Conservation (phyloP, 129 eudicot species). For the Erigeron canadensis region DNA sequence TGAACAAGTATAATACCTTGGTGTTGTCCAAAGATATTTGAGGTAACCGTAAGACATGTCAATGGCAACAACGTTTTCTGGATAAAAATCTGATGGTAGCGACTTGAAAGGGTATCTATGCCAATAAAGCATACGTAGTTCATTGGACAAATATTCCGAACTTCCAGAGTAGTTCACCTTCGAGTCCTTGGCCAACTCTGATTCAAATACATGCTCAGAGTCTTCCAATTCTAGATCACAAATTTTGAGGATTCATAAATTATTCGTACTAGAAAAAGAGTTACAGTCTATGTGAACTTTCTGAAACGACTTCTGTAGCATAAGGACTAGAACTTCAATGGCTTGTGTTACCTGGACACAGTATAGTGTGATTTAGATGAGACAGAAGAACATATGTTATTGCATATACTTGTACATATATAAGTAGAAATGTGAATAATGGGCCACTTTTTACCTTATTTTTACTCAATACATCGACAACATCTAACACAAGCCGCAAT, state of each 20-base stretch:
- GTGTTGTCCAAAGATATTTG: conserved; percentile 20
- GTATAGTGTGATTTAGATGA: no score
- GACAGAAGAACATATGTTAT: not conserved
- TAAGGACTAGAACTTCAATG: conserved; percentile 14
- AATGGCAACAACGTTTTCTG: conserved; percentile 29
- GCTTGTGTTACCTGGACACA: conserved; percentile 16
- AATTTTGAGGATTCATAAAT: conserved; percentile 13
- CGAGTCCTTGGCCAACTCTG: not conserved
- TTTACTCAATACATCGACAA: conserved; percentile 5
- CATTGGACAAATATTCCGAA: conserved; percentile 4
- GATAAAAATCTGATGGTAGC: conserved; percentile 21
- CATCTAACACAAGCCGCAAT: conserved; percentile 23
- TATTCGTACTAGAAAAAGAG: conserved; percentile 19
- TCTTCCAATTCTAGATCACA: conserved; percentile 1
- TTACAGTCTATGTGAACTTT: not conserved
- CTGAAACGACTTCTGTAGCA: not conserved
- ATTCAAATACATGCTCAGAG: not conserved
- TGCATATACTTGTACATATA: not conserved
- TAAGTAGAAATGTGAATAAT: not conserved
- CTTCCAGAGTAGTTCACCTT: conserved; percentile 2
- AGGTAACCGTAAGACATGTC: conserved; percentile 13
- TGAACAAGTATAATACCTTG: conserved; percentile 20
- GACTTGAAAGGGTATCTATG: conserved; percentile 9
- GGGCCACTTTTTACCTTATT: conserved; percentile 1
- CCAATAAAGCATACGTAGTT: conserved; percentile 29